Evolutionary conservation across 805 yeast species (phyloP).

Genomic region (Pichia exigua): DNA sequence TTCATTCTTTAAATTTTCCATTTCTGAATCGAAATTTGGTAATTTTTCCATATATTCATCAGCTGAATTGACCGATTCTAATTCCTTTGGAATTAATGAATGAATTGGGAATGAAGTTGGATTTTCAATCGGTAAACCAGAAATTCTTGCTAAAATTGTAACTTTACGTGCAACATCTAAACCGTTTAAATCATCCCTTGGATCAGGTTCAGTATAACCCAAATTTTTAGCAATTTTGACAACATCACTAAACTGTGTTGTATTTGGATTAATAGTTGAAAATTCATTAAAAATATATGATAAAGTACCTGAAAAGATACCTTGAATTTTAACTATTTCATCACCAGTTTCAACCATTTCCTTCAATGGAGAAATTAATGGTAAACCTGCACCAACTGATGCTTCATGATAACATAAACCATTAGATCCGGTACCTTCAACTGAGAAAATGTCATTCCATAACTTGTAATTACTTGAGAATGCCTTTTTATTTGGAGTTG

Average conservation of each 20-base stretch:
- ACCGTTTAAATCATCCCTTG: slow-evolving; percentile 97
- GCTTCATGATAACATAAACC: slow-evolving; percentile 96
- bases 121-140: slow-evolving; percentile 78
- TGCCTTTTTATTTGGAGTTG: slow-evolving; percentile 98
- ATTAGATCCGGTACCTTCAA: slow-evolving; percentile 38
- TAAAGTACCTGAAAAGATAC: slow-evolving; percentile 92
- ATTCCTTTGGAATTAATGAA: slow-evolving; percentile 80
- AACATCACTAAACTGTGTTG: slow-evolving; percentile 78
- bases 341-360: slow-evolving; percentile 93
- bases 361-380: slow-evolving; percentile 79
- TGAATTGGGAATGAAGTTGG: slow-evolving; percentile 93
- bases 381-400: slow-evolving; percentile 97
- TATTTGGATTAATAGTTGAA: slow-evolving; percentile 57
- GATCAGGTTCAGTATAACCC: slow-evolving; percentile 99
- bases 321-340: slow-evolving; percentile 84
- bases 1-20: slow-evolving; percentile 67
- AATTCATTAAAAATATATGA: slow-evolving; percentile 93
- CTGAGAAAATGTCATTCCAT: slow-evolving; percentile 69
- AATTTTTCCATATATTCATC: slow-evolving; percentile 73
- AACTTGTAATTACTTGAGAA: slow-evolving; percentile 68
- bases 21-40: slow-evolving; percentile 75
- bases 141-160: slow-evolving; percentile 86
- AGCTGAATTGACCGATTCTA: slow-evolving; percentile 66
- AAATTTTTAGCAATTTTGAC: slow-evolving; percentile 80
- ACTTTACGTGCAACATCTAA: slow-evolving; percentile 98